Evolutionary conservation across 495 filamentous ascomycete genomes (phyloP), one percentile per base, ranked within the genome.

Genomic region (Extremus antarcticus): DNA sequence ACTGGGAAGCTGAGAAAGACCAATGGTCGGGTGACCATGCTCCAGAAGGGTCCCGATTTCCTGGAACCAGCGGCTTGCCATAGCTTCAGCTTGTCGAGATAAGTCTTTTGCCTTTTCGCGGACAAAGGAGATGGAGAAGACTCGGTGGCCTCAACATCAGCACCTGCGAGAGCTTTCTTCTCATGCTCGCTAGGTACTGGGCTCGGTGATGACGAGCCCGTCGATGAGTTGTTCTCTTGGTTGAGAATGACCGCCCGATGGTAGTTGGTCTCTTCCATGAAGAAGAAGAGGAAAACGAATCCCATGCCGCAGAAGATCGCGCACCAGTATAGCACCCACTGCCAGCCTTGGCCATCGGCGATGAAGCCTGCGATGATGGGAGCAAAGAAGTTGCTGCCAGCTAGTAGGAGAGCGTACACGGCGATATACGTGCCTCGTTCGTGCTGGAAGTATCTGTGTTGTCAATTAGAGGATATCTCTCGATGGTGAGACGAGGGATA

Each of bases 191-290:
- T 21, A 15, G 24, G 3, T 13, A 17, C 19, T n/a, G 20, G 19
- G 9, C 22, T 20, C 1, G 55, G 2, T 19, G 17, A 10, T 3
- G 46, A 41, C 1, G 2, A n/a, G 1, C 21, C 2, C 1, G 11
- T 23, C 11, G 4, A 16, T 8, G 23, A 39, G 8, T 51, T 40
- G 43, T 38, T 50, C 19, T 52, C 53, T 19, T 25, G 38, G 7
- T 32, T 47, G 13, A 53, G 20, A 25, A 57, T 41, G 25, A 23
- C 48, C 17, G 52, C 29, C 8, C 64, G 64, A 46, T 74, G 70
- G 58, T 78, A 85, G 63, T 82, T 84, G 1, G 82, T 85, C 64
- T 86, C 82, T 66, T 85, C 83, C 76, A 83, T 79, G 66, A 82
- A 80, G 67, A 84, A 80, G 68, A 83, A 82, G 0, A 83, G 71